phyloP scores from a whole-genome alignment of 2,329 filamentous ascomycete genomes.

The Dactylellina drechsleri region DNA sequence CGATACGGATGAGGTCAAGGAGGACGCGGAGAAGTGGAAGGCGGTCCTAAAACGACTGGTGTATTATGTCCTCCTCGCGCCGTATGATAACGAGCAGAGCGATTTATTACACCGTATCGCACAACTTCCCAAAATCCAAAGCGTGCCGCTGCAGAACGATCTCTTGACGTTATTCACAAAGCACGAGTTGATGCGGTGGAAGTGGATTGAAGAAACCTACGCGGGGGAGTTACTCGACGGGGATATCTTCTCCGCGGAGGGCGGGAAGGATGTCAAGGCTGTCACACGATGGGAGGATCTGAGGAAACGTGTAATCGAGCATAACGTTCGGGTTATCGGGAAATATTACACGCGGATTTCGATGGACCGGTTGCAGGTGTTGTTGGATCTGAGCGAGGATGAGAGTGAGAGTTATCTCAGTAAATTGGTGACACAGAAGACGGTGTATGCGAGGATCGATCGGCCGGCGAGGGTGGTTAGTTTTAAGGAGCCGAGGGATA shows the following conservation, averaged over 20 bases:
- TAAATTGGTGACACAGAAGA: slow-evolving; percentile 95
- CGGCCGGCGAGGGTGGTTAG: slow-evolving; percentile 89
- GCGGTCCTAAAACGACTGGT: slow-evolving; percentile 91
- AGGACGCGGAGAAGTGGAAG: slow-evolving; percentile 84
- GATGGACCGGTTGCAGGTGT: slow-evolving; percentile 86
- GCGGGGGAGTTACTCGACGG: slow-evolving; percentile 86
- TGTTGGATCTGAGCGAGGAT: slow-evolving; percentile 90
- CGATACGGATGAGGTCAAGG: slow-evolving; percentile 93
- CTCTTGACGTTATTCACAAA: slow-evolving; percentile 94
- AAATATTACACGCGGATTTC: slow-evolving; percentile 99
- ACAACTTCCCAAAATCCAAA: slow-evolving; percentile 82
- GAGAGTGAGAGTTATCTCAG: slow-evolving; percentile 99
- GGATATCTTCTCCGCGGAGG: slow-evolving; percentile 80
- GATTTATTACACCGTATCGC: slow-evolving; percentile 94
- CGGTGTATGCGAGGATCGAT: slow-evolving; percentile 97
- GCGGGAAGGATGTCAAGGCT: slow-evolving; percentile 80
- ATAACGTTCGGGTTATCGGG: slow-evolving; percentile 96
- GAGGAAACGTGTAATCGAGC: slow-evolving; percentile 97
- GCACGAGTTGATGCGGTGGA: slow-evolving; percentile 98
- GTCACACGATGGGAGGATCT: slow-evolving; percentile 90
- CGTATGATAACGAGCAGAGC: slow-evolving; percentile 98
- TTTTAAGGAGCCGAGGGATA: slow-evolving; percentile 93
- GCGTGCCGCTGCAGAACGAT: slow-evolving; percentile 69
- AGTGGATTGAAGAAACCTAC: slow-evolving; percentile 87
- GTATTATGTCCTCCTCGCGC: slow-evolving; percentile 95